A percentile compares a stretch with the other conserved stretches of the same genome.
Conservation (phyloP, 805 yeast genomes). For the Barnettozyma wickerhamii region DNA sequence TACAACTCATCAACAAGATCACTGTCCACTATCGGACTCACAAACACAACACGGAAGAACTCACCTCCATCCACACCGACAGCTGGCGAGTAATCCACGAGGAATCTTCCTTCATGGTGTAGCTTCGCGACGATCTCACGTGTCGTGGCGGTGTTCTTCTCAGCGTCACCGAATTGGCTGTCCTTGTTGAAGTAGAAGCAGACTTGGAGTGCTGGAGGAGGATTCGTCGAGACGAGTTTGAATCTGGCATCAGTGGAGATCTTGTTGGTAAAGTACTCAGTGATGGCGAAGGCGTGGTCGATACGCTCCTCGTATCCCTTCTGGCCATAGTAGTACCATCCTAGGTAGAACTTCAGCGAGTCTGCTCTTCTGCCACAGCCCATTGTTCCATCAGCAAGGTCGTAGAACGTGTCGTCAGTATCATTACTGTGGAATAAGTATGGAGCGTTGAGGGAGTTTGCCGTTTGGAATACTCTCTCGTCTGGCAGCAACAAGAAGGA, state of each 20-base stretch:
- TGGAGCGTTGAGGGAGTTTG: conserved; percentile 77
- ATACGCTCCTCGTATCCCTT: conserved; percentile 61
- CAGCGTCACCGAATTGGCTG: conserved; percentile 27
- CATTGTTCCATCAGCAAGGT: conserved; percentile 86
- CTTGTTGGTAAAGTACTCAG: conserved; percentile 52
- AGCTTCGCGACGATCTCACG: conserved; percentile 56
- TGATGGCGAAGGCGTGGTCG: conserved; percentile 67
- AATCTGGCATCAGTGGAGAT: conserved; percentile 40
- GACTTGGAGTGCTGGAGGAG: conserved; percentile 79
- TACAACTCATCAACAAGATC: conserved; percentile 43
- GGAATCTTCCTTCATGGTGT: conserved; percentile 59
- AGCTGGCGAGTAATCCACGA: conserved; percentile 77
- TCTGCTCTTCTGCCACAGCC: conserved; percentile 90
- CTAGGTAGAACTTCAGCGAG: conserved; percentile 69
- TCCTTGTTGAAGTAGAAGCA: conserved; percentile 69
- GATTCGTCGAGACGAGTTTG: conserved; percentile 47
- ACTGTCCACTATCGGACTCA: conserved; percentile 55
- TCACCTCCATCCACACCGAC: conserved; percentile 60
- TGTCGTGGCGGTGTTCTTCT: conserved; percentile 50
- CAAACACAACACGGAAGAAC: conserved; percentile 80
- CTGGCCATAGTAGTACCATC: conserved; percentile 78
- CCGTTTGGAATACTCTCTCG: conserved; percentile 56
- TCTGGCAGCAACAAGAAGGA: conserved; percentile 74
- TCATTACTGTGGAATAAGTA: conserved; percentile 66
- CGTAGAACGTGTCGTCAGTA: conserved; percentile 53